Base-by-base conservation (phyloP, 169 alveolate genomes). In the Amoebophrya sp. region DNA sequence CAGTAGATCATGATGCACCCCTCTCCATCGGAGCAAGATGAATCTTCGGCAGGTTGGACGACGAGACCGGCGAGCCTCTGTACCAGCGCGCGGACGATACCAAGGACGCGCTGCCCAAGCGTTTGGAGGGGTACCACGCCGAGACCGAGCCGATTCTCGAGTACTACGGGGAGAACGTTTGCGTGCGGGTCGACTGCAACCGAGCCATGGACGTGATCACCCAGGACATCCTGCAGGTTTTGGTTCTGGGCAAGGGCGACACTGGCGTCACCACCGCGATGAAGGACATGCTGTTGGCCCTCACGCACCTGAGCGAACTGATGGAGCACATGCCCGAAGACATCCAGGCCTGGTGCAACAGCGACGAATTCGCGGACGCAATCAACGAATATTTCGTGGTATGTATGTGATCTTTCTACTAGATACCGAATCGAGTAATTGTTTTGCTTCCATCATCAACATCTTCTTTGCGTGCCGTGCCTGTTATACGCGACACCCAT, bases 31-130 rank as follows among this genome's bases (percentile, higher is more conserved):
- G n/a, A 45, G 67, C 67, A 45, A 45, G 10, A 18, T 45, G n/a
- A 45, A 45, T 45, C 67, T 45, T 45, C 4, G 23, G 10, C 78
- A 58, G 78, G 78, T 69, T 58, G 43, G 93, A 91, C 38, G 93
- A 91, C 78, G n/a, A 48, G 39, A 91, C 93, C 48, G 93, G 93
- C 0, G 93, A 91, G 69, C 45, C 90, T n/a, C 88, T 91, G 58
- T 89, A 88, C 45, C 93, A 91, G 93, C 90, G 93, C 31, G 88
- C 93, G 23, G 93, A 91, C 42, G 93, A 91, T 91, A 91, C 93
- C 7, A 91, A 91, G n/a, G 93, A 91, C 58, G 93, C 93, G 26
- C 42, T 91, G 69, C 89, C 89, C 88, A 91, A 88, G 58, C 93
- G 93, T 7, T 78, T 91, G 70, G 93, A 91, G 70, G 93, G 90